Evolutionary conservation across 805 yeast genomes (phyloP).

Genomic region (Saturnispora hagleri): DNA sequence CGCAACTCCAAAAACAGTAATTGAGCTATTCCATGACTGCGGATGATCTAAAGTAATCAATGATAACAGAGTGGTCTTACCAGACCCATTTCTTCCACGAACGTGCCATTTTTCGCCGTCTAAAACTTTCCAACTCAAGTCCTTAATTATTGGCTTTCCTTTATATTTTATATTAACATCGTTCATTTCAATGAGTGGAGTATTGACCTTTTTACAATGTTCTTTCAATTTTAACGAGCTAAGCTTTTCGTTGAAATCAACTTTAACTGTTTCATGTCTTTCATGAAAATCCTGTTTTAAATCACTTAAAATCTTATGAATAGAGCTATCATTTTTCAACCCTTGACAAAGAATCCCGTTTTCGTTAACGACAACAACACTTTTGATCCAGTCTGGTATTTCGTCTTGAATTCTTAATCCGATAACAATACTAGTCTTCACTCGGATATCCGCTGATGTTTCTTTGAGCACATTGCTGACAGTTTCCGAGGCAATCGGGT

Average conservation of each 20-base stretch:
- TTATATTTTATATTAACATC: constrained; percentile 59
- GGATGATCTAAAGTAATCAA: constrained; percentile 92
- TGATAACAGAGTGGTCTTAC: constrained; percentile 82
- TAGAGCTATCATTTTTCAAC: constrained; percentile 22
- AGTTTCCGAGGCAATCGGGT: constrained; percentile 55
- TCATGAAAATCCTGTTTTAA: constrained; percentile 18
- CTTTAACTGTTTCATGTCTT: constrained; percentile 16
- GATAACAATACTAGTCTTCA: constrained; percentile 47
- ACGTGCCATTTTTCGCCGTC: constrained; percentile 83
- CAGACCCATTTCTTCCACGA: constrained; percentile 85
- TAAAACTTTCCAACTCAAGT: constrained; percentile 57
- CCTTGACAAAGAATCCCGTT: constrained; percentile 49
- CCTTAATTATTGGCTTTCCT: constrained; percentile 47
- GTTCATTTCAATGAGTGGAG: constrained; percentile 39
- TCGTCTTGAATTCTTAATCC: constrained; percentile 73
- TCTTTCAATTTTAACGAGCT: not conserved
- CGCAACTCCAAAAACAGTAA: constrained; percentile 54
- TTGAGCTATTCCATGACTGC: constrained; percentile 77
- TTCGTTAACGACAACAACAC: constrained; percentile 53
- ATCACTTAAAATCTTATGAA: constrained; percentile 14
- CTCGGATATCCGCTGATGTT: constrained; percentile 8
- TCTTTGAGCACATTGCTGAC: constrained; percentile 47
- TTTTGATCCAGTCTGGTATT: constrained; percentile 73
- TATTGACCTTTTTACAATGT: not conserved
- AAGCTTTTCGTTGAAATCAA: constrained; percentile 11